Conservation (phyloP, 1,284 basidiomycete species). For the Ceratobasidium sp. region DNA sequence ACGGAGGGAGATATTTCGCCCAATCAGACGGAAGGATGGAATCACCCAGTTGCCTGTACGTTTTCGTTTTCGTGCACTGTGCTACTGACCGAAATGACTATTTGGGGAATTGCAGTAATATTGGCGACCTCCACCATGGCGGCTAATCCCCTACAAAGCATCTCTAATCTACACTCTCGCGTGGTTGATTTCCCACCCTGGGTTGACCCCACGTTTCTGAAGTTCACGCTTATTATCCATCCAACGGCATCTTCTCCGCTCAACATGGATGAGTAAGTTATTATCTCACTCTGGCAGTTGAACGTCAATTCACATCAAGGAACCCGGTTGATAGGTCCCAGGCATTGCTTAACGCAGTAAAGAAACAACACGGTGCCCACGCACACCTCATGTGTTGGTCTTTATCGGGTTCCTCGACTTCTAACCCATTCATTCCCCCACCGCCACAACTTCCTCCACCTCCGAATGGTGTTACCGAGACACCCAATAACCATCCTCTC, state of each 20-base stretch:
- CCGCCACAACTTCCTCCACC: slow-evolving; percentile 69
- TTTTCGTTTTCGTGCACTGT: slow-evolving; percentile 42
- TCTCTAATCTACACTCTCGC: slow-evolving; percentile 70
- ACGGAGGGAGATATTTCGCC: slow-evolving; percentile 75
- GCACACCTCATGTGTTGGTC: slow-evolving; percentile 67
- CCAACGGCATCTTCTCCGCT: slow-evolving; percentile 65
- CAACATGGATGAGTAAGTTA: slow-evolving; percentile 74
- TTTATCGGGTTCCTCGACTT: slow-evolving; percentile 61
- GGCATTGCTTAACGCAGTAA: slow-evolving; percentile 78
- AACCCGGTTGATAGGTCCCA: slow-evolving; percentile 58
- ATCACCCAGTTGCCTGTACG: slow-evolving; percentile 77
- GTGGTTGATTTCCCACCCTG: slow-evolving; percentile 70
- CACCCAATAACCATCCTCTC: slow-evolving; percentile 12
- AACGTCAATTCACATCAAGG: not conserved
- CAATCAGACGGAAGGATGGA: slow-evolving; percentile 73
- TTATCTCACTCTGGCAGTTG: not conserved
- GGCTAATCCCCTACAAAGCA: slow-evolving; percentile 74
- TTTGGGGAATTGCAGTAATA: slow-evolving; percentile 60
- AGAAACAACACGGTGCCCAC: slow-evolving; percentile 79
- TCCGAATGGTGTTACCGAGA: slow-evolving; percentile 47
- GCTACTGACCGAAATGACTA: not conserved
- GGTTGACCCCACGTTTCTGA: slow-evolving; percentile 71
- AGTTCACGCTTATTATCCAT: slow-evolving; percentile 76
- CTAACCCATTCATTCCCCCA: slow-evolving; percentile 66
- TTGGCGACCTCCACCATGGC: slow-evolving; percentile 76